Base-by-base conservation (phyloP, 108 stramenopile genomes). In the Cylindrotheca closterium region DNA sequence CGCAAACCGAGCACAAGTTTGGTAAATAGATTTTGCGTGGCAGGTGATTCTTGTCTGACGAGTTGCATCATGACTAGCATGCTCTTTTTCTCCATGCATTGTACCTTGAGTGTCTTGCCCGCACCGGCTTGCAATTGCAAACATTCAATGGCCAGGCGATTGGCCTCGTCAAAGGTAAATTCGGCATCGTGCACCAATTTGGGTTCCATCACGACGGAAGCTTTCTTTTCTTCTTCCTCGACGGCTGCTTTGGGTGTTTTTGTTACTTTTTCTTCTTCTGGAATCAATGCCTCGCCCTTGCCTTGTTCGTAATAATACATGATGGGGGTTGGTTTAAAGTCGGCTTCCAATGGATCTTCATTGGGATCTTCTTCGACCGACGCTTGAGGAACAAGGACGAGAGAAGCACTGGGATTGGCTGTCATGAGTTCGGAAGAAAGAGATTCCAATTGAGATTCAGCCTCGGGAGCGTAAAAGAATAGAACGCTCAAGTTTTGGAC, bases 401-500 rank as follows among this genome's bases (percentile, higher is more conserved):
- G 15, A 42, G 37, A 42, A 15, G 15, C 37, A 42, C 15, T 42
- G 37, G 37, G 37, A 42, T 42, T 42, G 37, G 37, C 37, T 10
- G 15, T 15, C 37, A 10, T 42, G 37, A 42, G 37, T 7, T 7
- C 15, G 10, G 37, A 10, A 10, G 7, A 7, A 42, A 42, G 15
- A 7, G 37, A 10, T 7, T 42, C 37, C 7, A 15, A 10, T 10
- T 7, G 15, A 42, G 37, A 7, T 15, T 42, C 37, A 42, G 7
- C 37, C 10, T 15, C 7, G 7, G 37, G 15, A 7, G 37, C 7
- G 7, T 7, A 7, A 7, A 42, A 10, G 37, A 10, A 42, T 32
- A 93, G 69, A 67, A 88, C 71, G 54, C 83, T 80, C 28, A 91
- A 62, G 70, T 93, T 93, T 47, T 87, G 79, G 17, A 93, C 70